These are phyloP conservation scores for Parastagonospora nodorum DNA, from an alignment of 2,329 filamentous ascomycete species.

Conservation along the genomic window DNA sequence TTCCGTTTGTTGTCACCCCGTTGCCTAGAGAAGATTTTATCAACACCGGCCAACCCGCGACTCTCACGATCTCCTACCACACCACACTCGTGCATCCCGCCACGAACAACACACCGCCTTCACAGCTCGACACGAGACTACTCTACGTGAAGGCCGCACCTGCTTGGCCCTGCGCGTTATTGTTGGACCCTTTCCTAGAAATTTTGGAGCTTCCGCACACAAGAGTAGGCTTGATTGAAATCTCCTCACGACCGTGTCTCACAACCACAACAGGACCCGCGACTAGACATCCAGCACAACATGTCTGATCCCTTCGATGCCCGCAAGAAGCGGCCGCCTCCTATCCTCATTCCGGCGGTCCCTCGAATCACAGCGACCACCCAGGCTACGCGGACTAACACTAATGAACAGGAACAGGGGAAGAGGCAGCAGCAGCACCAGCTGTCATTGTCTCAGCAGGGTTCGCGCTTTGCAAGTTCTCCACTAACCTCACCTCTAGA, in stretches of 20 bases:
- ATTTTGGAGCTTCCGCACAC: background rate
- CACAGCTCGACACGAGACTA: too few relatives aligned
- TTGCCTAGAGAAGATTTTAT: slow-evolving; percentile 5
- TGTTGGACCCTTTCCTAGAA: background rate
- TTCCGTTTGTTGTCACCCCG: slow-evolving; percentile 23
- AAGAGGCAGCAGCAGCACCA: slow-evolving; percentile 14
- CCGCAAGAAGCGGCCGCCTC: slow-evolving; percentile 34
- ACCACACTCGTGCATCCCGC: background rate
- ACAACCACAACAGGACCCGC: background rate
- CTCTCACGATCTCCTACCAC: background rate
- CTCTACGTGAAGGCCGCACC: background rate
- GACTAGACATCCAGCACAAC: background rate
- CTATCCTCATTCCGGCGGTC: slow-evolving; percentile 24
- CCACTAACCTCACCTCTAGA: slow-evolving; percentile 18
- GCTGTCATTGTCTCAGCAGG: slow-evolving; percentile 6
- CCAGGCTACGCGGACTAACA: slow-evolving; percentile 10
- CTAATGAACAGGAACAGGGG: background rate
- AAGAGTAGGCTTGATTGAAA: background rate
- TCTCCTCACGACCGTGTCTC: background rate
- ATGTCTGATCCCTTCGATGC: slow-evolving; percentile 23
- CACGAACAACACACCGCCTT: too few relatives aligned
- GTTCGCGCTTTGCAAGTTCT: slow-evolving; percentile 9
- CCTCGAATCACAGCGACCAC: slow-evolving; percentile 14
- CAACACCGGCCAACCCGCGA: background rate
- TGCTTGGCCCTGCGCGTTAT: background rate